Evolutionary conservation across 352 stramenopile genomes (phyloP), one percentile per base, ranked within the genome.

Genomic region (Globisporangium splendens): DNA sequence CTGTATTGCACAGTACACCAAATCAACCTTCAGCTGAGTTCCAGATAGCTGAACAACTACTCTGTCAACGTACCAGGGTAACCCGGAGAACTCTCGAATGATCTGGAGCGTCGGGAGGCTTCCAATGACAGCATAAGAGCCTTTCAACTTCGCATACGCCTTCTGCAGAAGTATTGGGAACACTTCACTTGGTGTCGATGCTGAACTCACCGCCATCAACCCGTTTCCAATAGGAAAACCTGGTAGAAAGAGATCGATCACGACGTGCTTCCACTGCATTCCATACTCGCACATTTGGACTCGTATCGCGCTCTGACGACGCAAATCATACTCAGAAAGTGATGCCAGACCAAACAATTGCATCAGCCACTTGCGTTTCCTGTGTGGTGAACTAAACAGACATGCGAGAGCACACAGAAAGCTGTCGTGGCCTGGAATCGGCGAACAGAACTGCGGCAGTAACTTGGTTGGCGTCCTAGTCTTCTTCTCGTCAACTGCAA

Each of bases 61-160:
- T 35, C 10, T 35, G 3, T 6, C 5, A 0, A 33, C 61, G 22
- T 64, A 84, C 74, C 74, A 84, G 35, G 69, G 71, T 15, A 61
- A 54, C 3, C 78, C 75, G 11, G 75, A 76, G 14, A 89, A 56
- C 15, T 86, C 76, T 48, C 51, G 59, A 0, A 89, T 51, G 39
- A 86, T 70, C 4, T 38, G 5, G 18, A 75, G 55, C 1, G 71
- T 75, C 1, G 77, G 17, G 24, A 77, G 44, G 0, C 8, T 44
- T 0, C 51, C 17, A 31, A 82, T 38, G 3, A 59, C 50, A 1
- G 41, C 46, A 43, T 83, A 89, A 56, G 67, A 73, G 5, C 75
- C 75, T 54, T 69, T 70, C 10, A 82, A 43, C 39, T 89, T 89
- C 6, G 73, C 79, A 15, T 70, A 76, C n/a, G 77, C 77, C 48